Evolutionary conservation across 2,329 filamentous ascomycete genomes (phyloP).

Genomic region (Aspergillus fructus): DNA sequence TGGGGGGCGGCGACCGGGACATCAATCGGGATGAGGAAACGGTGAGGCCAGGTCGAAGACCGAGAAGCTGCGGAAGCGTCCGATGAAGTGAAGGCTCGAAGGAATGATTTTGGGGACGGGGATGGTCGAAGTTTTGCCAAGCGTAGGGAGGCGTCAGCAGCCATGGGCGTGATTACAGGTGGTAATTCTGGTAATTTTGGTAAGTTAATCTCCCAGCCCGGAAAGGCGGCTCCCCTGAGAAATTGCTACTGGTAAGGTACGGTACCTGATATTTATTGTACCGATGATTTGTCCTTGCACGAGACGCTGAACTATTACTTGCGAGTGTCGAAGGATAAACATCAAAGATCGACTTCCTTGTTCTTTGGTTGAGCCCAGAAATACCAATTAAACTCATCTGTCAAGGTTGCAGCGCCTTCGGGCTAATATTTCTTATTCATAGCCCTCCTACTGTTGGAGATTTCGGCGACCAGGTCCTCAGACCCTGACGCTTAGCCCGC

Average conservation of each 20-base stretch:
- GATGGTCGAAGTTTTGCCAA: slow-evolving; percentile 34
- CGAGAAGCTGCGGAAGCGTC: slow-evolving; percentile 19
- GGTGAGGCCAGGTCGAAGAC: slow-evolving; percentile 23
- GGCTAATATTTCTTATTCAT: background rate
- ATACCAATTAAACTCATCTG: too few species aligned
- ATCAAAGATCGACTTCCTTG: too few species aligned
- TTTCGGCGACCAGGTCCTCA: too few species aligned
- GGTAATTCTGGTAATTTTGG: slow-evolving; percentile 20
- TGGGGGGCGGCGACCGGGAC: slow-evolving; percentile 24
- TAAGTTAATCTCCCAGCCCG: slow-evolving; percentile 23
- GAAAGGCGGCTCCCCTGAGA: slow-evolving; percentile 15
- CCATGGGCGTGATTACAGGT: slow-evolving; percentile 21
- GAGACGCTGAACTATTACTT: too few species aligned
- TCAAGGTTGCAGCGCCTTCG: too few species aligned
- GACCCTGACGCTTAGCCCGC: background rate
- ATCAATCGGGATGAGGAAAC: slow-evolving; percentile 28
- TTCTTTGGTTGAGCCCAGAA: background rate
- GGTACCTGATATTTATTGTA: background rate
- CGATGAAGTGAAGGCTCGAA: slow-evolving; percentile 23
- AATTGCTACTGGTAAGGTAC: slow-evolving; percentile 8
- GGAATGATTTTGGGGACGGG: slow-evolving; percentile 27
- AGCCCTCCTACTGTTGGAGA: background rate
- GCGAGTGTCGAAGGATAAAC: background rate
- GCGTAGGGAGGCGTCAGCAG: slow-evolving; percentile 37
- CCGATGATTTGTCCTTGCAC: background rate